Evolutionary conservation across 169 alveolate species (phyloP).

Genomic region (Plasmodium blacklocki): DNA sequence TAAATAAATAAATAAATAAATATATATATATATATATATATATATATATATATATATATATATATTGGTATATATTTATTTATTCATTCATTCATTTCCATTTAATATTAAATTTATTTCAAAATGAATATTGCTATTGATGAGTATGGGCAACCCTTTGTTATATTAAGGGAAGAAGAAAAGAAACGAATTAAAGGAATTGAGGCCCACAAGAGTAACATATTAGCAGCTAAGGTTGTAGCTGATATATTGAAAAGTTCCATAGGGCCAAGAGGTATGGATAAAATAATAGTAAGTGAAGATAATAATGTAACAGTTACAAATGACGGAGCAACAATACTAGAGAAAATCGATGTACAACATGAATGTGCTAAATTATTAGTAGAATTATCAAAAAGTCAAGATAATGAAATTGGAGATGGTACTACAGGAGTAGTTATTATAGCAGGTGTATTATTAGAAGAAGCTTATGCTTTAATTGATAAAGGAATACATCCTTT

Average conservation of each 20-base stretch:
- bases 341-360: slow-evolving; percentile 96
- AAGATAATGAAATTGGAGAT: slow-evolving; percentile 99
- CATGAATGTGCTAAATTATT: slow-evolving; percentile 98
- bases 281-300: slow-evolving; percentile 98
- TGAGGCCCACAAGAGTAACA: slow-evolving; percentile 98
- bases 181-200: slow-evolving; percentile 97
- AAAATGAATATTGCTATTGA: slow-evolving; percentile 95
- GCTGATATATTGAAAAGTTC: slow-evolving; percentile 97
- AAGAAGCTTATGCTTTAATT: slow-evolving; percentile 94
- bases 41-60: neutral
- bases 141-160: slow-evolving; percentile 99
- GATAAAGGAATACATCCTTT: slow-evolving; percentile 99
- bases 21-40: neutral
- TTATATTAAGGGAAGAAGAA: slow-evolving; percentile 96
- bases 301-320: slow-evolving; percentile 99
- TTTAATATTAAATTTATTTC: neutral
- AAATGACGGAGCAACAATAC: slow-evolving; percentile 97
- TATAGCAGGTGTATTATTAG: slow-evolving; percentile 98
- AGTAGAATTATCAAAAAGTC: slow-evolving; percentile 98
- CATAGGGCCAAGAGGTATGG: slow-evolving; percentile 99
- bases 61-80: no score
- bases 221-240: slow-evolving; percentile 97
- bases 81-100: no score
- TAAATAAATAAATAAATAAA: no score
- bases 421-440: slow-evolving; percentile 99